Percentiles rank a stretch among this genome's conserved stretches.
phyloP scores from a whole-genome alignment of 768 basidiomycete genomes.

The Tricholoma saponaceum region DNA sequence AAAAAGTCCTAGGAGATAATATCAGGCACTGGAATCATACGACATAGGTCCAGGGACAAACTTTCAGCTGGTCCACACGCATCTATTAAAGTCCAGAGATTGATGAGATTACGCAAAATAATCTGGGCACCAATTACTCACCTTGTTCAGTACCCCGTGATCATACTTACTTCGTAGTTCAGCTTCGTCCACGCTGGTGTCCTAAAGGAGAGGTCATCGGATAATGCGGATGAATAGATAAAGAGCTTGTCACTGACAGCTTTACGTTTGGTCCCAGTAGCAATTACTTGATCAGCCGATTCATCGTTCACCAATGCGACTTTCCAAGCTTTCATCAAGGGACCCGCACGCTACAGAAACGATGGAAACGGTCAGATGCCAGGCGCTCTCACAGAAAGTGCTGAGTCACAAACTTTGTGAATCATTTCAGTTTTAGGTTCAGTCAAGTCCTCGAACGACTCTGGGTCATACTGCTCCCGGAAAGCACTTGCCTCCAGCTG shows the following conservation, averaged over 20 bases:
- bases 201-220: slow-evolving; percentile 30
- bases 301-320: slow-evolving; percentile 55
- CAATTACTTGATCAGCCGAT: slow-evolving; percentile 49
- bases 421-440: slow-evolving; percentile 73
- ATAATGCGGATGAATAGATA: slow-evolving; percentile 2
- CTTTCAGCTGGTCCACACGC: slow-evolving; percentile 77
- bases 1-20: slow-evolving; percentile 56
- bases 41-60: slow-evolving; percentile 22
- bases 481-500: slow-evolving; percentile 92
- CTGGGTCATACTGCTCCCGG: slow-evolving; percentile 79
- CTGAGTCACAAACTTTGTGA: slow-evolving; percentile 53
- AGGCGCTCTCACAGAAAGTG: slow-evolving; percentile 30
- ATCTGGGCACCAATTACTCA: slow-evolving; percentile 25
- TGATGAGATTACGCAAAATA: slow-evolving; percentile 7
- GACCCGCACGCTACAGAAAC: slow-evolving; percentile 56
- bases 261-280: slow-evolving; percentile 62
- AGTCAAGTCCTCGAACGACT: slow-evolving; percentile 79
- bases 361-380: slow-evolving; percentile 5
- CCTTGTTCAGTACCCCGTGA: slow-evolving; percentile 60
- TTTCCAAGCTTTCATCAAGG: slow-evolving; percentile 69
- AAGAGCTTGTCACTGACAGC: slow-evolving; percentile 42
- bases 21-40: background rate
- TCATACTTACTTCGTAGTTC: slow-evolving; percentile 70
- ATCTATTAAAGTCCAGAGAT: slow-evolving; percentile 39
- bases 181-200: slow-evolving; percentile 61